These are phyloP conservation scores for Suillus bovinus DNA, from an alignment of 768 basidiomycete genomes.

Conservation along the genomic window DNA sequence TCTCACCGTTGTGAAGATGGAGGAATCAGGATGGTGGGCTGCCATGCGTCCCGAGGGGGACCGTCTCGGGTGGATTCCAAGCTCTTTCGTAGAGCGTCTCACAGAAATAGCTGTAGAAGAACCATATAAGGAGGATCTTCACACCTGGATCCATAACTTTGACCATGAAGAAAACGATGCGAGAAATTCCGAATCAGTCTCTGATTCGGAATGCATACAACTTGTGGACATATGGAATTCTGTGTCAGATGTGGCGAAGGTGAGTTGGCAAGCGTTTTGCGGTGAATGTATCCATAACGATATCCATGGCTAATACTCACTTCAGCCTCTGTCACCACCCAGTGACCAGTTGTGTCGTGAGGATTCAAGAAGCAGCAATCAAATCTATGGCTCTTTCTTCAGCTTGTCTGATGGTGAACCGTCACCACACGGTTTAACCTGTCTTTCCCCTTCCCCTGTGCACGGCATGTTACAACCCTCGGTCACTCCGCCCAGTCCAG, in stretches of 20 bases:
- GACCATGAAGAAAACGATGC: slow-evolving; percentile 50
- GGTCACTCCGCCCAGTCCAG: slow-evolving; percentile 32
- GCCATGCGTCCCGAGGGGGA: slow-evolving; percentile 57
- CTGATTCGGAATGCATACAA: neutral
- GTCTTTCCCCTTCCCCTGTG: slow-evolving; percentile 37
- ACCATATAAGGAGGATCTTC: slow-evolving; percentile 3
- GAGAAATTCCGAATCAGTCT: slow-evolving; percentile 25
- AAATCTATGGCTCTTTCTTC: slow-evolving; percentile 10
- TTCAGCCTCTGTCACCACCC: neutral
- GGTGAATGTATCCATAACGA: neutral
- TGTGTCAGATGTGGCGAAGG: neutral
- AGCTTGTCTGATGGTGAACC: slow-evolving; percentile 13
- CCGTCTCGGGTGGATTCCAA: slow-evolving; percentile 74
- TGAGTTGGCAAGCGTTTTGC: neutral
- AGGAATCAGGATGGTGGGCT: slow-evolving; percentile 82
- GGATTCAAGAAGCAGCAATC: neutral
- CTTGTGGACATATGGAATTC: neutral
- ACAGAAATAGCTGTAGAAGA: slow-evolving; percentile 11
- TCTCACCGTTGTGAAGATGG: slow-evolving; percentile 64
- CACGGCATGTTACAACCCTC: slow-evolving; percentile 33
- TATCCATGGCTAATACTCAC: neutral
- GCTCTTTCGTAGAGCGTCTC: slow-evolving; percentile 63
- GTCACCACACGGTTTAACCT: slow-evolving; percentile 8
- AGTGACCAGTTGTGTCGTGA: neutral
- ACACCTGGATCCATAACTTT: slow-evolving; percentile 36